These are phyloP conservation scores for Stellera chamaejasme DNA, from an alignment of 345 rosid species.

Conservation along the genomic window DNA sequence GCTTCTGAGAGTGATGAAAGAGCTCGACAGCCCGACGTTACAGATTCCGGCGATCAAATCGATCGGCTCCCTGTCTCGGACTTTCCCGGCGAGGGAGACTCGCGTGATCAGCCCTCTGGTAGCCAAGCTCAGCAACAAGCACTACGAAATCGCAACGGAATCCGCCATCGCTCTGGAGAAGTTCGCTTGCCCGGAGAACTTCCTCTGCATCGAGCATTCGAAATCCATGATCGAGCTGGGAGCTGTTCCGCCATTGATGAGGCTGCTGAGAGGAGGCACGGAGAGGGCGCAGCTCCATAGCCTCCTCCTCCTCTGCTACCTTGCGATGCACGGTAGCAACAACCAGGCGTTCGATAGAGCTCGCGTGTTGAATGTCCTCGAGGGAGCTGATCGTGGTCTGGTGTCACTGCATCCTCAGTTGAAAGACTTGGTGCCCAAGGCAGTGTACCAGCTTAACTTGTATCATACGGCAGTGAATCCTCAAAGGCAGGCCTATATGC, in stretches of 20 bases:
- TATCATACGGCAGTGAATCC: slow-evolving; percentile 52
- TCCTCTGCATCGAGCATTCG: slow-evolving; percentile 49
- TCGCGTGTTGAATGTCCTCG: slow-evolving; percentile 67
- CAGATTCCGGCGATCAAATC: slow-evolving; percentile 61
- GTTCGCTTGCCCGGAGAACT: slow-evolving; percentile 58
- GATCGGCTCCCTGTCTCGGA: slow-evolving; percentile 78
- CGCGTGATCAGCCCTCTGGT: slow-evolving; percentile 67
- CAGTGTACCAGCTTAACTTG: slow-evolving; percentile 51
- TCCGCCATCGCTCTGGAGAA: slow-evolving; percentile 71
- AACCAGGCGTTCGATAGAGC: slow-evolving; percentile 53
- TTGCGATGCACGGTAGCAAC: slow-evolving; percentile 57
- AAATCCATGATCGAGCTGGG: slow-evolving; percentile 57
- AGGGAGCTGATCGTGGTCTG: slow-evolving; percentile 55
- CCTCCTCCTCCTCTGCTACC: slow-evolving; percentile 64
- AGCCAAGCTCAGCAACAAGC: slow-evolving; percentile 35
- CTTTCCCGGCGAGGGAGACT: slow-evolving; percentile 82
- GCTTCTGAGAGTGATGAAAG: slow-evolving; percentile 52
- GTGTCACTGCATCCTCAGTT: slow-evolving; percentile 52
- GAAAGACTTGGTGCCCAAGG: slow-evolving; percentile 56
- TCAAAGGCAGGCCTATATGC: slow-evolving; percentile 34
- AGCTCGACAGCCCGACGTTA: slow-evolving; percentile 36
- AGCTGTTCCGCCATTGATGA: slow-evolving; percentile 52
- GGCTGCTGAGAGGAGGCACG: slow-evolving; percentile 45
- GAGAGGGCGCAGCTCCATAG: slow-evolving; percentile 56
- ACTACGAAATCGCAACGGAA: slow-evolving; percentile 56